Conservation (phyloP, 306 rosid species). For the Malus orientalis region DNA sequence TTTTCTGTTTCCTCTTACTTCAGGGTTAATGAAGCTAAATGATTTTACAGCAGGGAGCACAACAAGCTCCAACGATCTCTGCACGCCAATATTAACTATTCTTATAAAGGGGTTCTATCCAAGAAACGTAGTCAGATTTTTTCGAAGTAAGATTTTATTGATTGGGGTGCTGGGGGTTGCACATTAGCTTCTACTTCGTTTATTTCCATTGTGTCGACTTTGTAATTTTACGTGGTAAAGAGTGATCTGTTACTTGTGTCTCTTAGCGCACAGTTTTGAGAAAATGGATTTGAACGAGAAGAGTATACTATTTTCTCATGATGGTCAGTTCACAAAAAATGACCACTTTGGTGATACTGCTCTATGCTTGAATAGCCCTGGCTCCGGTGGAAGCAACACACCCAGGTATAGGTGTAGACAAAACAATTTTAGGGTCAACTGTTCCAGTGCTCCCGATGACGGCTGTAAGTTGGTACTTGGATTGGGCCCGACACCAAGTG, state of each 20-base stretch:
- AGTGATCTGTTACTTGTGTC: slow-evolving; percentile 32
- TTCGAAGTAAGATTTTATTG: slow-evolving; percentile 21
- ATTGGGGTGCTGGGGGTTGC: slow-evolving; percentile 19
- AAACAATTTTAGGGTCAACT: slow-evolving; percentile 36
- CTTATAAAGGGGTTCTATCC: slow-evolving; percentile 81
- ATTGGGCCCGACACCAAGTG: slow-evolving; percentile 83
- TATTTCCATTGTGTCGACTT: slow-evolving; percentile 22
- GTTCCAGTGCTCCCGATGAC: slow-evolving; percentile 56
- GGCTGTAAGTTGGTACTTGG: slow-evolving; percentile 90
- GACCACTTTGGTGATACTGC: slow-evolving; percentile 64
- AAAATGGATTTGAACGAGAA: slow-evolving; percentile 78
- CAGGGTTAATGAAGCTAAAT: slow-evolving; percentile 79
- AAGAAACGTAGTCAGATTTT: slow-evolving; percentile 77
- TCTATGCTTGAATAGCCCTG: slow-evolving; percentile 59
- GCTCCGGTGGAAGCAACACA: slow-evolving; percentile 44
- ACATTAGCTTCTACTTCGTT: slow-evolving; percentile 20
- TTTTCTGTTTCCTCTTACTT: slow-evolving; percentile 10
- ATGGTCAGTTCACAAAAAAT: slow-evolving; percentile 41
- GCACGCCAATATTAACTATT: slow-evolving; percentile 29
- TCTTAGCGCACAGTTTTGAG: slow-evolving; percentile 29
- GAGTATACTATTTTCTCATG: slow-evolving; percentile 44
- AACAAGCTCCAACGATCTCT: slow-evolving; percentile 56
- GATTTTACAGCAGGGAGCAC: slow-evolving; percentile 58
- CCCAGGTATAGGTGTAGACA: slow-evolving; percentile 34
- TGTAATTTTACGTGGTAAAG: slow-evolving; percentile 29